Conservation (phyloP, 192 early-diverging fungal species). For the Physocladia obscura region DNA sequence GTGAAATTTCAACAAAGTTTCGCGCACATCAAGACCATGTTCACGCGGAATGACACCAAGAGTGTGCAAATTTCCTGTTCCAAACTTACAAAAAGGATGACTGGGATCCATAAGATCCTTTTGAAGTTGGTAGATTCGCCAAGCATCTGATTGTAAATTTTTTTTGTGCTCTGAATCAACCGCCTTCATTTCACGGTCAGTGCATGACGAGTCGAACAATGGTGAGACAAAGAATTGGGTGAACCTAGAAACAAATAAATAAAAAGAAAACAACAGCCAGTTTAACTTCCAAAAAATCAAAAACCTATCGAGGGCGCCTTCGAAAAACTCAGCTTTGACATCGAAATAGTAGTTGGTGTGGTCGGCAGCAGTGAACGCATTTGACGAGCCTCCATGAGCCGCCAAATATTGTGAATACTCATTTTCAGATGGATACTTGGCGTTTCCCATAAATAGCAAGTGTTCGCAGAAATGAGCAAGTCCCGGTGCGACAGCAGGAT, state of each 20-base stretch:
- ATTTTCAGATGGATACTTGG: conserved; percentile 74
- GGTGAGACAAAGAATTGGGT: conserved; percentile 90
- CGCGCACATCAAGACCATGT: conserved; percentile 78
- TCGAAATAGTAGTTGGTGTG: conserved; percentile 86
- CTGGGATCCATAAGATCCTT: conserved; percentile 72
- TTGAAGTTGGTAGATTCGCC: conserved; percentile 86
- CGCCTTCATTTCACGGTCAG: conserved; percentile 89
- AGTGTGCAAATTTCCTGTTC: conserved; percentile 87
- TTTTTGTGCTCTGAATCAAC: conserved; percentile 92
- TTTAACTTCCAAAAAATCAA: conserved; percentile 72
- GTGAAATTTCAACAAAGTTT: conserved; percentile 84
- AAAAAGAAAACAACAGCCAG: neutral
- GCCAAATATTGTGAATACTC: conserved; percentile 71
- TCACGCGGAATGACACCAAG: conserved; percentile 64
- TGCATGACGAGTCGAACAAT: conserved; percentile 81
- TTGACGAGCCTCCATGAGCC: conserved; percentile 74
- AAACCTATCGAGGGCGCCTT: conserved; percentile 73
- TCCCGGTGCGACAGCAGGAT: conserved; percentile 75
- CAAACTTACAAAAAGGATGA: conserved; percentile 88
- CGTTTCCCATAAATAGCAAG: conserved; percentile 42
- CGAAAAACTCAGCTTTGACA: conserved; percentile 62
- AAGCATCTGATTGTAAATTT: conserved; percentile 87
- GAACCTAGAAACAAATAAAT: neutral
- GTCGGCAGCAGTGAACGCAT: conserved; percentile 77
- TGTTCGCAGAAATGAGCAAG: conserved; percentile 77